Evolutionary conservation across 768 basidiomycete genomes (phyloP), one percentile per base, ranked within the genome.

Genomic region (Lactarius psammicola): DNA sequence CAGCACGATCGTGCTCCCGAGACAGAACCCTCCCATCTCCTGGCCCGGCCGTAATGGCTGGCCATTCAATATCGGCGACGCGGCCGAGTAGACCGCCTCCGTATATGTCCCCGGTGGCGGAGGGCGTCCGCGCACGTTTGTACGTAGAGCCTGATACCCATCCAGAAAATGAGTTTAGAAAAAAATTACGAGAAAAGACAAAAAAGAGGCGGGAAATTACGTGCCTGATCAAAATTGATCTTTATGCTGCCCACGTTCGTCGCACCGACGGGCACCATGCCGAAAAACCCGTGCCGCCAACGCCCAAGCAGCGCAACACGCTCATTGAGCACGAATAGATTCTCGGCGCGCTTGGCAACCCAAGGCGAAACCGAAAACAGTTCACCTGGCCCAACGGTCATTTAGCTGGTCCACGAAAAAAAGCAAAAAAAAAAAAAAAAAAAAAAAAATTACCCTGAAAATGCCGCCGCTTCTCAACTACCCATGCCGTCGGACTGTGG

Each of bases 171-270:
- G 51, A 44, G 40, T 54, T 20, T 5, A 53, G 10, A 28, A 38
- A 17, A 64, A 30, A 46, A 55, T 61, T 26, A 42, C 13, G 28
- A 38, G 6, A 23, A 15, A 10, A n/a, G n/a, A n/a, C n/a, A n/a
- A n/a, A 56, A 63, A 53, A 64, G 4, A 49, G 38, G 38, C n/a
- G 44, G 9, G 10, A 38, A 31, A 57, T 23, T 46, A 63, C 74
- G 59, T 54, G 89, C 90, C 74, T 89, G 81, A 75, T 99, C 97
- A 76, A 99, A 99, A 75, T 97, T 95, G 74, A 99, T 84, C 70
- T 89, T 89, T 77, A 99, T 98, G 68, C 89, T 91, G 5, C 97
- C 97, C 59, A 98, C 97, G 75, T 99, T 98, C 13, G 96, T 98
- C 2, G 97, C 97, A 3, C 97, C 97, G 33, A 99, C 96, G 11